Base-by-base conservation (phyloP, 495 filamentous ascomycete genomes). In the Aspergillus incahuasiensis region DNA sequence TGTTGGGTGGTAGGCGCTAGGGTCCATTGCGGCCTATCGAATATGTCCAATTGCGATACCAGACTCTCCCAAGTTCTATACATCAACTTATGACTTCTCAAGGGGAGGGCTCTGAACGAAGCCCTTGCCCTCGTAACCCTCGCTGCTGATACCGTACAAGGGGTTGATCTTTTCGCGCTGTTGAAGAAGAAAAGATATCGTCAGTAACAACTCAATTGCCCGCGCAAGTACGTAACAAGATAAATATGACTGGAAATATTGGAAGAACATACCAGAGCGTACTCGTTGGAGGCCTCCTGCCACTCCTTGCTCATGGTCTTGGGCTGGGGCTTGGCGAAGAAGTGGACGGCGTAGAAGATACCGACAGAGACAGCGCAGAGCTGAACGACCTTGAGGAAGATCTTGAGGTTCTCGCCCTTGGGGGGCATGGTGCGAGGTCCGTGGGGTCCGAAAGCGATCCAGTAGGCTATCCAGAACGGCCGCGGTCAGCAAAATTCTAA, bases 371-470 rank as follows among this genome's bases (percentile, higher is more conserved):
- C 73, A 48, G 70, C 68, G 52, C 86, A 57, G 63, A 88, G 86
- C 65, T 84, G 57, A 47, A 74, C 54, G 45, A 88, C 88, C 79
- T 92, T 90, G 56, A 77, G 58, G 63, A 86, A 72, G 63, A 97
- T 79, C 66, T 82, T 88, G 74, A 79, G 79, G 66, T 76, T 77
- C 81, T 97, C 94, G 53, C 87, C 94, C 47, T 94, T 86, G 52
- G 92, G 89, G 52, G 87, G 68, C 30, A 81, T 72, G 38, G 92
- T 81, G 50, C 94, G 91, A 55, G 94, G 94, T 54, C 94, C 94
- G 73, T 97, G 95, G 59, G 90, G 81, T 51, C 94, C 94, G 71
- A 98, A 98, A 60, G 94, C 92, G 65, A 97, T 95, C 85, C 87
- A 98, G 86, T 97, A 98, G 61, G 94, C 94, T 98, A 71, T 68